Evolutionary conservation across 371 early-diverging fungal genomes (phyloP), one percentile per base, ranked within the genome.

Genomic region (Mucor irregularis): DNA sequence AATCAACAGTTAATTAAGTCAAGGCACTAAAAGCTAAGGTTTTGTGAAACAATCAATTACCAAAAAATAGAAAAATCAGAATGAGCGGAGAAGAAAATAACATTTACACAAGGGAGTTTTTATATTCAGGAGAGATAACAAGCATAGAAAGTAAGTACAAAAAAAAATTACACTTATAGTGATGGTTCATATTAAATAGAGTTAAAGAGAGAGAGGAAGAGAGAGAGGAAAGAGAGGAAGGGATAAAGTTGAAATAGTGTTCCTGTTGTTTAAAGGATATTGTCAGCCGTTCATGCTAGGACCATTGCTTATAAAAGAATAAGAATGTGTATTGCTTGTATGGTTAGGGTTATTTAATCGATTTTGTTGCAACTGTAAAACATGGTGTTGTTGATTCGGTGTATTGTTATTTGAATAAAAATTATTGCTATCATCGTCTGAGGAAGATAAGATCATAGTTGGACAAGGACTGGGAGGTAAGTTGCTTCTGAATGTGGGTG

Each of bases 371-470:
- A 26, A 17, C 30, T 16, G 38, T 31, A 52, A n/a, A 22, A 38
- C 42, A 24, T 42, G 51, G 3, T 24, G 29, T 42, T 29, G 29
- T 21, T 19, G 40, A 29, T 30, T 30, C 19, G n/a, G n/a, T n/a
- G 40, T 46, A 24, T 28, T 29, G 21, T 37, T 38, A 28, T 43
- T 35, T 14, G 45, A 35, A 39, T 46, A 52, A 29, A 22, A 55
- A 5, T 35, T 34, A 14, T 26, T 16, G 5, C 31, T 52, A 17
- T 70, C 66, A 25, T 65, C 66, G 34, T 67, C 68, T n/a, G 71
- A 29, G 11, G 50, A 64, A 8, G 62, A 39, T 35, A 69, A 37
- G 21, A 67, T 46, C 35, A 61, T 62, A 17, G 61, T 57, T 4
- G 66, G 62, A 39, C 58, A 62, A 35, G 72, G 50, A 35, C 50